These are phyloP conservation scores for Euphrasia confusa DNA, from an alignment of 257 asterid genomes.

Conservation along the genomic window DNA sequence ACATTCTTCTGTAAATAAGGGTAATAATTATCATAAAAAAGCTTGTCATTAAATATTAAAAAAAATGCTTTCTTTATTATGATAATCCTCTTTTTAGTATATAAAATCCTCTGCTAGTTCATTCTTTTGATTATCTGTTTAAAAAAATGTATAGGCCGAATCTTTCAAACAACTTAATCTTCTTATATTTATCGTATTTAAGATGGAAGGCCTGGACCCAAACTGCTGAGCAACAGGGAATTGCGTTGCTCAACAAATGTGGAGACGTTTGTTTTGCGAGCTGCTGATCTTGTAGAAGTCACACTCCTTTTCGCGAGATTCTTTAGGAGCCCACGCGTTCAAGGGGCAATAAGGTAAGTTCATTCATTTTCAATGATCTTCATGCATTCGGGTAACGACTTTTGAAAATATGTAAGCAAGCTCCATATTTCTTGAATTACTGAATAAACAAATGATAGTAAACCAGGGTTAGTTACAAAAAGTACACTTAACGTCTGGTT, in stretches of 20 bases:
- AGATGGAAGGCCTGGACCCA: conserved; percentile 70
- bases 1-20: conserved; percentile 73
- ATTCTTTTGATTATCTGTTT: no score
- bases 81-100: background rate
- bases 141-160: no score
- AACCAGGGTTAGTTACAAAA: no score
- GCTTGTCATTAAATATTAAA: background rate
- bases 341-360: conserved; percentile 79
- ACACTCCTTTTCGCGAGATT: conserved; percentile 72
- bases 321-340: conserved; percentile 71
- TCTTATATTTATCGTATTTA: conserved; percentile 1
- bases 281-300: conserved; percentile 83
- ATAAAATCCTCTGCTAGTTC: background rate
- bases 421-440: background rate
- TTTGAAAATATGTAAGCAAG: background rate
- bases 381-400: background rate
- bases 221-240: conserved; percentile 58
- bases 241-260: conserved; percentile 69
- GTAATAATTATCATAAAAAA: conserved; percentile 24
- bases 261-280: conserved; percentile 73
- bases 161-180: background rate
- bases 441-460: background rate
- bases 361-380: background rate
- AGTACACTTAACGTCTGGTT: no score
- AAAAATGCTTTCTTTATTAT: background rate